These are phyloP conservation scores for Blastobotrys serpentis DNA, from an alignment of 1,139 yeast genomes.

Conservation along the genomic window DNA sequence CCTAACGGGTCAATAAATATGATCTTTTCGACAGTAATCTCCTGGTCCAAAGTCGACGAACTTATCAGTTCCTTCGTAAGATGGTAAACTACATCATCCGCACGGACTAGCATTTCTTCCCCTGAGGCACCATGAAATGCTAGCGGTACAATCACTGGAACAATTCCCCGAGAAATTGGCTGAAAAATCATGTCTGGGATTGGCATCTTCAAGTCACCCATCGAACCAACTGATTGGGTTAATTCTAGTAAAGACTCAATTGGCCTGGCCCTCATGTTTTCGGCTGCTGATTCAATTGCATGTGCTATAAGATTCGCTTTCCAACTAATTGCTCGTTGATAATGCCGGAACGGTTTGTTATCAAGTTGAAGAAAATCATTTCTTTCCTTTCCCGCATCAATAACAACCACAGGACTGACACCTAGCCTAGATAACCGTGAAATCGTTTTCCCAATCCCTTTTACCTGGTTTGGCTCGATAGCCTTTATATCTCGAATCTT, in stretches of 20 bases:
- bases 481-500: slow-evolving; percentile 45
- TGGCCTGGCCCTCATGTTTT: slow-evolving; percentile 31
- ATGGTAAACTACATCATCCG: slow-evolving; percentile 40
- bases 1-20: slow-evolving; percentile 78
- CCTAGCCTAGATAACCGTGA: slow-evolving; percentile 53
- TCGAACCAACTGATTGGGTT: slow-evolving; percentile 18
- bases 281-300: slow-evolving; percentile 28
- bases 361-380: slow-evolving; percentile 28
- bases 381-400: slow-evolving; percentile 39
- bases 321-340: slow-evolving; percentile 25
- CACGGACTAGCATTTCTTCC: slow-evolving; percentile 41
- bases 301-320: slow-evolving; percentile 29
- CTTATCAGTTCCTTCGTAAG: slow-evolving; percentile 36
- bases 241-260: slow-evolving; percentile 40
- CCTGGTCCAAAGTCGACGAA: slow-evolving; percentile 8
- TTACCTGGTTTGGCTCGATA: slow-evolving; percentile 40
- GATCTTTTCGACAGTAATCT: slow-evolving; percentile 67
- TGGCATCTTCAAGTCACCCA: slow-evolving; percentile 26
- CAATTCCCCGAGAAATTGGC: slow-evolving; percentile 44
- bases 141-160: slow-evolving; percentile 65
- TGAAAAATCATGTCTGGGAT: slow-evolving; percentile 40
- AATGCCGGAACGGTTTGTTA: slow-evolving; percentile 25
- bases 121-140: slow-evolving; percentile 46
- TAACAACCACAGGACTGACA: slow-evolving; percentile 42
- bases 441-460: slow-evolving; percentile 51